A percentile compares a stretch with the other conserved stretches of the same genome.
Conservation (phyloP, 345 rosid species). For the Sonneratia caseolaris region DNA sequence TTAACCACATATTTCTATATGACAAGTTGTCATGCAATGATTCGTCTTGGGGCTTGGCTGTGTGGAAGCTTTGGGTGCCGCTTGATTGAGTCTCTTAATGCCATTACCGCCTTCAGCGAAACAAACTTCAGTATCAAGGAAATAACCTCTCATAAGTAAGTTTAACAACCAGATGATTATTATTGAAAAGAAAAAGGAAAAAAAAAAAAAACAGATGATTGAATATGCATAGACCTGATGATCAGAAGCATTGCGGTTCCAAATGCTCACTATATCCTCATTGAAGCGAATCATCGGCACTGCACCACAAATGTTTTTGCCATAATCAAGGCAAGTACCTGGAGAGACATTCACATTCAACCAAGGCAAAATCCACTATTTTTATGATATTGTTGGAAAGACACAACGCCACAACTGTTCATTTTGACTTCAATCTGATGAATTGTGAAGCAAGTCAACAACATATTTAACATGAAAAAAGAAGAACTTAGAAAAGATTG, state of each 20-base stretch:
- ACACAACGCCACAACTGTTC: background rate
- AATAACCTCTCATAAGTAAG: too few species aligned
- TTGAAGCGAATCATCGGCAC: constrained; percentile 85
- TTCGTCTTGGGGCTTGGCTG: constrained; percentile 81
- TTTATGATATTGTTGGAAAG: background rate
- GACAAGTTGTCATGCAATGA: constrained; percentile 87
- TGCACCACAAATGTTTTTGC: constrained; percentile 81
- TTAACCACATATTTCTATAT: constrained; percentile 87
- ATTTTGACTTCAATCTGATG: background rate
- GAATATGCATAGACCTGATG: constrained; percentile 48
- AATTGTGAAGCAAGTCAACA: too few species aligned
- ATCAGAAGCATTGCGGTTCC: constrained; percentile 92
- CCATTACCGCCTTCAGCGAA: constrained; percentile 70
- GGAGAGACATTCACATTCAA: constrained; percentile 9
- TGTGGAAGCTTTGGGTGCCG: constrained; percentile 86
- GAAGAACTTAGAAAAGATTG: too few species aligned
- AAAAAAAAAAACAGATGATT: background rate
- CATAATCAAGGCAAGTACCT: constrained; percentile 84
- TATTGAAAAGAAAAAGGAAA: too few species aligned
- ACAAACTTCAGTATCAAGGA: too few species aligned
- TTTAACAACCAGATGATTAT: too few species aligned
- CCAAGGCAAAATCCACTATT: background rate
- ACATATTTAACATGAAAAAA: too few species aligned
- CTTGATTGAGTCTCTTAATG: constrained; percentile 72
- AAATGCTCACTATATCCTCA: constrained; percentile 82